These are phyloP conservation scores for Alternaria gansuensis DNA, from an alignment of 2,329 filamentous ascomycete genomes.

Conservation along the genomic window DNA sequence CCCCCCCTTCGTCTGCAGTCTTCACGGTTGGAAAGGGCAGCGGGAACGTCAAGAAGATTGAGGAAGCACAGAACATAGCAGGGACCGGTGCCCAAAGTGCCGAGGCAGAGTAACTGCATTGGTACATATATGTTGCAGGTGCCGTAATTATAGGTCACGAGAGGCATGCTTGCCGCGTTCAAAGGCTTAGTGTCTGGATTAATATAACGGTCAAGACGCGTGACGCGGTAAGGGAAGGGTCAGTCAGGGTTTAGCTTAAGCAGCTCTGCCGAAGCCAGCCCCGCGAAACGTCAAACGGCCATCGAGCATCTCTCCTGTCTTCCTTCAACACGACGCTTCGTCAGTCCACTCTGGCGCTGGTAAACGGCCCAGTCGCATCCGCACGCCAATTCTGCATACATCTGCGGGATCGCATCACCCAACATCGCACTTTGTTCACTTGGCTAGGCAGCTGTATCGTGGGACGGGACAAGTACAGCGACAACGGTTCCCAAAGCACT, in stretches of 20 bases:
- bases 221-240: constrained; percentile 22
- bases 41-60: constrained; percentile 14
- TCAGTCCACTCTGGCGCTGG: constrained; percentile 29
- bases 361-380: constrained; percentile 23
- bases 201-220: constrained; percentile 27
- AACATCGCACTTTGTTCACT: constrained; percentile 25
- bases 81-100: neutral
- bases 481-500: constrained; percentile 22
- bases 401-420: constrained; percentile 22
- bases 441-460: constrained; percentile 36
- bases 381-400: constrained; percentile 6
- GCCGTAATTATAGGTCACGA: constrained; percentile 10
- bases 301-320: constrained; percentile 20
- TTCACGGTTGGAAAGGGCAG: neutral
- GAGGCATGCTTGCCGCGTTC: constrained; percentile 5
- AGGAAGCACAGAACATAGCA: neutral
- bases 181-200: constrained; percentile 17
- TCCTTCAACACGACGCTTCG: constrained; percentile 22
- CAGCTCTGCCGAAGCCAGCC: constrained; percentile 29
- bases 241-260: constrained; percentile 14
- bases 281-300: constrained; percentile 29
- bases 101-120: neutral
- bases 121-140: neutral
- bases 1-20: neutral
- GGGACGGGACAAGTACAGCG: constrained; percentile 24